Base-by-base conservation (phyloP, 1,284 basidiomycete genomes). In the Apiotrichum porosum region DNA sequence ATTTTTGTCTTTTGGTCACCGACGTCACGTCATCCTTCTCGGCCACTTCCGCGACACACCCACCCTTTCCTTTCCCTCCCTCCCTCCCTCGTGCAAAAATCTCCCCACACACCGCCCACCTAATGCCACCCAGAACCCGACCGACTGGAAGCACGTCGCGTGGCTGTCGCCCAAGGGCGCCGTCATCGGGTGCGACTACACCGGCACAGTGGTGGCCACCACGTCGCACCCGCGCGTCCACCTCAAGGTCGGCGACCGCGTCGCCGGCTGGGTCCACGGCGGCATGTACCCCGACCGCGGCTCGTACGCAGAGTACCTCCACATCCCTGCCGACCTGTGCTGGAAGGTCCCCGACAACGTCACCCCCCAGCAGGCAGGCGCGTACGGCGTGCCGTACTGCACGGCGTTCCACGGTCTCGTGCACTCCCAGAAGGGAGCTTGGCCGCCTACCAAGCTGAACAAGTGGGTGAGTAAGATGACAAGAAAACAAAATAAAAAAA, bases 231-330 rank as follows among this genome's bases (percentile, higher is more conserved):
- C 34, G 33, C 44, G 38, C 35, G 39, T 33, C 31, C 49, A 51
- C 37, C 22, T 56, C 42, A 52, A 52, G 44, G 62, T 73, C 18
- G 79, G 79, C 6, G 73, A 77, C 49, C 70, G 74, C 12, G 75
- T 79, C 13, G 75, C 75, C 4, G 77, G 75, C 10, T 70, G 73
- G 44, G 75, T 79, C 8, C 74, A 77, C 54, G 78, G 77, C 26
- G 72, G 72, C 31, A 51, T 65, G 44, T 62, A 73, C 60, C 65
- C 52, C 6, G 54, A 61, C 51, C 52, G 47, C 35, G 72, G 73
- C 51, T 65, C 72, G 9, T 73, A 67, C 52, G 73, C 75, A 8
- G 69, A 79, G 56, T 78, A 76, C 57, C 56, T 74, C 41, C 69
- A 68, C 52, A 60, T 52, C n/a, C 52, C 56, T 6, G 44, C 37